A percentile compares a stretch with the other conserved stretches of the same genome.
phyloP scores from a whole-genome alignment of 768 basidiomycete genomes.

The Naganishia onofrii region DNA sequence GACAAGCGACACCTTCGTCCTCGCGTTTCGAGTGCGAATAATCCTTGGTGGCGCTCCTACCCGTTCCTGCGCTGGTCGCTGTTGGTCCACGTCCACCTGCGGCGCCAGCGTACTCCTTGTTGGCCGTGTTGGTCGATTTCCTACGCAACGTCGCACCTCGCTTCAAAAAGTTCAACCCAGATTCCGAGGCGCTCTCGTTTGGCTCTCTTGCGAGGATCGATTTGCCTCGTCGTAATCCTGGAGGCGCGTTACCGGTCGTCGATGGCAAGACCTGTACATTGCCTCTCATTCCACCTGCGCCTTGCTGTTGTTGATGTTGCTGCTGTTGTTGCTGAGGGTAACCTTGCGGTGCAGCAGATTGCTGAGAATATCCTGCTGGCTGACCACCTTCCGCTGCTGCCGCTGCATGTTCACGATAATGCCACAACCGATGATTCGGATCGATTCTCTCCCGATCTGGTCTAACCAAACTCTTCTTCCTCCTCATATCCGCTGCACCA shows the following conservation, averaged over 20 bases:
- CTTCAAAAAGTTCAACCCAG: conserved; percentile 86
- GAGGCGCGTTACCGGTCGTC: conserved; percentile 37
- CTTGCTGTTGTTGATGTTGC: not conserved
- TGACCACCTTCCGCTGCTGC: conserved; percentile 35
- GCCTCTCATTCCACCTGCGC: conserved; percentile 19
- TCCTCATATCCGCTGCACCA: conserved; percentile 49
- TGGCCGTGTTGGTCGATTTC: conserved; percentile 55
- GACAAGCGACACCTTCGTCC: conserved; percentile 49
- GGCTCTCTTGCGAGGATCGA: conserved; percentile 81
- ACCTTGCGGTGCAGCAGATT: too few relatives aligned
- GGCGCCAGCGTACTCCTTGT: conserved; percentile 50
- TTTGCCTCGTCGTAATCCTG: conserved; percentile 71
- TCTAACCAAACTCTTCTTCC: conserved; percentile 88
- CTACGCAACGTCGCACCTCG: conserved; percentile 75
- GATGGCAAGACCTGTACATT: conserved; percentile 19
- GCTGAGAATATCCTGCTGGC: not conserved
- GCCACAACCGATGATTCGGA: conserved; percentile 87
- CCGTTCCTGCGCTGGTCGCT: conserved; percentile 14
- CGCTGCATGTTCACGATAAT: conserved; percentile 84
- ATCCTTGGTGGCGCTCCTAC: not conserved
- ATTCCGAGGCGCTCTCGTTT: conserved; percentile 73
- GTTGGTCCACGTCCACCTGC: conserved; percentile 8
- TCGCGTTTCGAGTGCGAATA: conserved; percentile 21
- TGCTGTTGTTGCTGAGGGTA: conserved; percentile 1
- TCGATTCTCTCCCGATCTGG: conserved; percentile 97